Evolutionary conservation across 306 rosid species (phyloP).

Genomic region (Malus asiatica): DNA sequence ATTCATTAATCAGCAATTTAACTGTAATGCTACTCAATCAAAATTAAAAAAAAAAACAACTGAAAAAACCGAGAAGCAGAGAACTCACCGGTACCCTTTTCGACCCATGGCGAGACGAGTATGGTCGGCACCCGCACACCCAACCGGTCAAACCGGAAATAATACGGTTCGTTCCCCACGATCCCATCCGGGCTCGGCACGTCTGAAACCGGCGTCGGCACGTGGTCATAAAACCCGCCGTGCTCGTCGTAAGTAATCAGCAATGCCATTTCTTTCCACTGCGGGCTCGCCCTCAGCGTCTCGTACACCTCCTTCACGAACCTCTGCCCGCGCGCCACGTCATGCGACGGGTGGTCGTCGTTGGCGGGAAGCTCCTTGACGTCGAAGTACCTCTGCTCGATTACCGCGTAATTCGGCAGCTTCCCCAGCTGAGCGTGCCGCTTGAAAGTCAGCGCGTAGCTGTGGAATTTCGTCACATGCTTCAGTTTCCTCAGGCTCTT

Average conservation of each 20-base stretch:
- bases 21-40: background rate
- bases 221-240: slow-evolving; percentile 94
- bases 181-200: slow-evolving; percentile 93
- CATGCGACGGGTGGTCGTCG: slow-evolving; percentile 95
- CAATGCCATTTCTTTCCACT: slow-evolving; percentile 87
- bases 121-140: slow-evolving; percentile 88
- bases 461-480: slow-evolving; percentile 46
- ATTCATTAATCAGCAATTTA: background rate
- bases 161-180: slow-evolving; percentile 65
- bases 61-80: background rate
- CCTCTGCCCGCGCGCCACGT: slow-evolving; percentile 77
- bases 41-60: background rate
- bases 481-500: slow-evolving; percentile 53
- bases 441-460: slow-evolving; percentile 52
- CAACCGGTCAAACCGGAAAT: slow-evolving; percentile 71
- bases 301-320: slow-evolving; percentile 91
- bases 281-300: slow-evolving; percentile 72
- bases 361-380: slow-evolving; percentile 59
- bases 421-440: slow-evolving; percentile 56
- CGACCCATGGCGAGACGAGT: slow-evolving; percentile 83
- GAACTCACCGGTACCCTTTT: slow-evolving; percentile 69
- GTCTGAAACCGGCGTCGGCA: slow-evolving; percentile 66
- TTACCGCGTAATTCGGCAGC: slow-evolving; percentile 82
- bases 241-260: slow-evolving; percentile 88
- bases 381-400: slow-evolving; percentile 87